phyloP scores from a whole-genome alignment of 805 yeast species.

The Suhomyces faveliae region DNA sequence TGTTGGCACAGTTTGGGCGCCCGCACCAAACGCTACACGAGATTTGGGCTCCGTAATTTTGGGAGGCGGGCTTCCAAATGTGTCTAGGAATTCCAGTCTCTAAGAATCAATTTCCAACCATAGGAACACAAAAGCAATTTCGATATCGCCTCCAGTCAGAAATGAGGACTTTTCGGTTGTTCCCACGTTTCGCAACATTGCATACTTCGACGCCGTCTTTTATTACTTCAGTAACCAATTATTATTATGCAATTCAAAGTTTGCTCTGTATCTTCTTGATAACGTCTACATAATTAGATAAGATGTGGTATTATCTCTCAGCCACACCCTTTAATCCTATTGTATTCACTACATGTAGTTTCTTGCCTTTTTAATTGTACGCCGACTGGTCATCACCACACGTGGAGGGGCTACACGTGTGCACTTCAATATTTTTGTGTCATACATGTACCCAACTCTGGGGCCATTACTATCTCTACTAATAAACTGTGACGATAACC shows the following conservation, averaged over 20 bases:
- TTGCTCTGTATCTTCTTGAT: not conserved
- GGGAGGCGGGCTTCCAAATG: not conserved
- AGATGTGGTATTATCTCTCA: not conserved
- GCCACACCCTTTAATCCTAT: not conserved
- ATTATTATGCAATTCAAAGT: not conserved
- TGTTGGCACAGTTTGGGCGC: not conserved
- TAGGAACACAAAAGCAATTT: not conserved
- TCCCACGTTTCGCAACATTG: not conserved
- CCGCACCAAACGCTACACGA: too few relatives aligned
- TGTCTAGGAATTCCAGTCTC: not conserved
- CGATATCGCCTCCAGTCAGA: not conserved
- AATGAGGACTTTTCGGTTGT: not conserved
- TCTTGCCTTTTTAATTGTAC: not conserved
- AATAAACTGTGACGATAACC: not conserved
- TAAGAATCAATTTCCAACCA: not conserved
- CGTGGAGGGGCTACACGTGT: constrained; percentile 1
- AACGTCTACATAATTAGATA: not conserved
- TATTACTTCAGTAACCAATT: not conserved
- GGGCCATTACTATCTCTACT: not conserved
- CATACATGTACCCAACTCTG: not conserved
- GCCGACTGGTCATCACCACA: not conserved
- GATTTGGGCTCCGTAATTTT: too few relatives aligned
- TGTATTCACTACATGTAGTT: not conserved
- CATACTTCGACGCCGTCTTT: not conserved
- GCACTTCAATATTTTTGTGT: not conserved